A percentile compares a stretch with the other conserved stretches of the same genome.
phyloP scores from a whole-genome alignment of 2,329 filamentous ascomycete species.

The Calonectria crousiana region DNA sequence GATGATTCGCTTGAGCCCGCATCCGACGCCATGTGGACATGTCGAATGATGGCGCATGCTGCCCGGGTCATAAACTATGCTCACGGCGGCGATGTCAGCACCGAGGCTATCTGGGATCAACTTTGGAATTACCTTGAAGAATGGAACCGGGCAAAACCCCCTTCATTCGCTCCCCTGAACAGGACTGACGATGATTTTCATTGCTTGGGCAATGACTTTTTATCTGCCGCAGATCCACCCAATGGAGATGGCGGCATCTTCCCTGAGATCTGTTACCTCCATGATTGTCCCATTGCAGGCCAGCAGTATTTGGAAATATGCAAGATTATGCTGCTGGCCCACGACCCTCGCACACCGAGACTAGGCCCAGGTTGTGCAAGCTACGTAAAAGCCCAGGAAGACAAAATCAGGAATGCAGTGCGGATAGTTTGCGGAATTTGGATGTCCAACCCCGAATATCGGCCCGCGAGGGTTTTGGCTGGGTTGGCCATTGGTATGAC shows the following conservation, averaged over 20 bases:
- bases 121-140: not conserved
- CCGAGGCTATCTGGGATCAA: not conserved
- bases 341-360: not conserved
- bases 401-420: not conserved
- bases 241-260: not conserved
- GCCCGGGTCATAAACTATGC: conserved; percentile 8
- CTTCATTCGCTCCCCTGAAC: not conserved
- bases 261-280: not conserved
- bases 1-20: conserved; percentile 1
- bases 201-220: not conserved
- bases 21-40: conserved; percentile 8
- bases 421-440: not conserved
- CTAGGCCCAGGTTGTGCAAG: not conserved
- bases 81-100: not conserved
- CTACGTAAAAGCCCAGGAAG: not conserved
- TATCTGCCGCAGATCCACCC: not conserved
- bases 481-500: not conserved
- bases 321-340: not conserved
- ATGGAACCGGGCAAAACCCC: not conserved
- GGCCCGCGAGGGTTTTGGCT: not conserved
- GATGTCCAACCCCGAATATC: not conserved
- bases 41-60: conserved; percentile 3
- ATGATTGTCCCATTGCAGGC: not conserved
- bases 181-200: not conserved
- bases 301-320: not conserved